A percentile compares a stretch with the other conserved stretches of the same genome.
Evolutionary conservation across 1,284 basidiomycete species (phyloP).

Genomic region (Rhodotorula mucilaginosa): DNA sequence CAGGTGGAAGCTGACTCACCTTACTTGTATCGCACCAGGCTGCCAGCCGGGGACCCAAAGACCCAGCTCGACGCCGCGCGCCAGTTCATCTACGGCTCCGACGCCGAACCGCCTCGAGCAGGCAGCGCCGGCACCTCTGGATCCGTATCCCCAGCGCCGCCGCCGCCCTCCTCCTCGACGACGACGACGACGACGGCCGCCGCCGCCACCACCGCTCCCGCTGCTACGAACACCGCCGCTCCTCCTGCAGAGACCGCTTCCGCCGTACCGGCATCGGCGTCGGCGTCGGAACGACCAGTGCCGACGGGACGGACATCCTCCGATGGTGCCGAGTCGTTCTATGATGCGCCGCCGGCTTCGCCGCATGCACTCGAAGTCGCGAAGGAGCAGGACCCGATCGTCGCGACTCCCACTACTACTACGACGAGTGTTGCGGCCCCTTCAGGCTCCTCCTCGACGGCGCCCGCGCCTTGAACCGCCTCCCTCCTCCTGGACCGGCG

Average conservation of each 20-base stretch:
- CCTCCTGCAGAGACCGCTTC: background rate
- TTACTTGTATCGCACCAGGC: slow-evolving; percentile 52
- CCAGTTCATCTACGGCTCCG: slow-evolving; percentile 57
- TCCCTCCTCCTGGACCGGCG: too few relatives aligned
- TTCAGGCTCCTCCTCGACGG: too few relatives aligned
- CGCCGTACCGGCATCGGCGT: background rate
- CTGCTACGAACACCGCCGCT: background rate
- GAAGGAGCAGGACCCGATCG: background rate
- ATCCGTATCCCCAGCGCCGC: too few relatives aligned
- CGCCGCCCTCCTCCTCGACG: background rate
- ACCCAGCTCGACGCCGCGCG: slow-evolving; percentile 62
- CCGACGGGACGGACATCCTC: background rate
- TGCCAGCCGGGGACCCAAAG: slow-evolving; percentile 64
- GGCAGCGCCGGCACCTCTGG: background rate
- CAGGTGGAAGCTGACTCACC: background rate
- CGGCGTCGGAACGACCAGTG: background rate
- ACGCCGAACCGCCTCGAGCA: slow-evolving; percentile 23
- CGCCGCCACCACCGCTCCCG: background rate
- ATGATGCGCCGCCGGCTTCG: slow-evolving; percentile 1
- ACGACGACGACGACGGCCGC: background rate
- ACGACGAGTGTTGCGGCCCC: too few relatives aligned
- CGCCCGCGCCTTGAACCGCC: too few relatives aligned
- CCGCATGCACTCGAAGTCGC: background rate
- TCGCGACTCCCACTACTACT: background rate
- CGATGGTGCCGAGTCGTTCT: background rate